Evolutionary conservation across 345 rosid genomes (phyloP).

Genomic region (Eucalyptus regnans): DNA sequence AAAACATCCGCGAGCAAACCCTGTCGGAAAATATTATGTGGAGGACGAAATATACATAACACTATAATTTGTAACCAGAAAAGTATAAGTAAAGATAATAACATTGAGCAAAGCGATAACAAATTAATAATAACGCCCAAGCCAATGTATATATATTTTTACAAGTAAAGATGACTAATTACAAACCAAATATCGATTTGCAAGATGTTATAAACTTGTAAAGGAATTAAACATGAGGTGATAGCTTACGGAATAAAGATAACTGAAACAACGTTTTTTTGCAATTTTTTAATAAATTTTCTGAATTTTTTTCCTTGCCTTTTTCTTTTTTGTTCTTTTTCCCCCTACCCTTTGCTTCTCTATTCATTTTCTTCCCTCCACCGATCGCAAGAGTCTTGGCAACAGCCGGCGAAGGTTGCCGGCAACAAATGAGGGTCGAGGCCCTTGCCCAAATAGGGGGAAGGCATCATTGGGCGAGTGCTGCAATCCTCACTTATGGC

Average conservation of each 20-base stretch:
- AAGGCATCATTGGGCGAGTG: background rate
- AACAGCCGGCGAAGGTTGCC: background rate
- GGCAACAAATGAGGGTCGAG: background rate
- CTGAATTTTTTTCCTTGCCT: background rate
- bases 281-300: background rate
- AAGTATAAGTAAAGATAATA: too few species aligned
- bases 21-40: background rate
- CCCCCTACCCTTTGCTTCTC: background rate
- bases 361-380: background rate
- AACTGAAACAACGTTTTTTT: background rate
- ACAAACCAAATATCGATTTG: background rate
- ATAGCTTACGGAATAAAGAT: background rate
- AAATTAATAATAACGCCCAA: too few species aligned
- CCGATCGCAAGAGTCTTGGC: background rate
- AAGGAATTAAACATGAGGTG: background rate
- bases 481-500: background rate
- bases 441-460: background rate
- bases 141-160: background rate
- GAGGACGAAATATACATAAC: background rate
- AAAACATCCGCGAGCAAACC: background rate
- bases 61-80: background rate
- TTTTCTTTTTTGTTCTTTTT: background rate
- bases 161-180: background rate
- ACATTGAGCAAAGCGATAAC: background rate
- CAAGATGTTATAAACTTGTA: background rate